Conservation (phyloP, 768 basidiomycete species). For the Guyanaporus albipodus region DNA sequence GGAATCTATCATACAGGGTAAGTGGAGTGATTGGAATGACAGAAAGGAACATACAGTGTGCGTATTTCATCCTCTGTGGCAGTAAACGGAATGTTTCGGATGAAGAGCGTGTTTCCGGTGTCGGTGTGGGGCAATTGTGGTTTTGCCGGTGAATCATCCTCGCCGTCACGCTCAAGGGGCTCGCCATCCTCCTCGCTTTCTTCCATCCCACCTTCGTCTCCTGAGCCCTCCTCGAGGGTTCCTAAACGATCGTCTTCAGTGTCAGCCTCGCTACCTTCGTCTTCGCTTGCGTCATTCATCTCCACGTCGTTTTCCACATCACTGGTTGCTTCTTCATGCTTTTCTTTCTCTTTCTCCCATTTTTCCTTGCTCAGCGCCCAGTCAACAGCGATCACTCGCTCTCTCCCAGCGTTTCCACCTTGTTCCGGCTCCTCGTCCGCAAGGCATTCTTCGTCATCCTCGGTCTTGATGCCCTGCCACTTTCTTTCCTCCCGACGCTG, state of each 20-base stretch:
- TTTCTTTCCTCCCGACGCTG: conserved; percentile 50
- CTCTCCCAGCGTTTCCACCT: conserved; percentile 36
- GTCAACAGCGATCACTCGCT: conserved; percentile 84
- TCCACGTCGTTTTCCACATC: conserved; percentile 33
- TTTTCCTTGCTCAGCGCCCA: conserved; percentile 94
- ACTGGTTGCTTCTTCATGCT: conserved; percentile 36
- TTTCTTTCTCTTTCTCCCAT: conserved; percentile 78
- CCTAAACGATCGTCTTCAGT: conserved; percentile 43
- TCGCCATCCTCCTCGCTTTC: conserved; percentile 25
- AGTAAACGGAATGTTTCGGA: conserved; percentile 89
- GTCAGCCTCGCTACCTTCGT: conserved; percentile 31
- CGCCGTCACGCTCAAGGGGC: conserved; percentile 3
- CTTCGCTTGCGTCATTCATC: conserved; percentile 15
- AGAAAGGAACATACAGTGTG: conserved; percentile 53
- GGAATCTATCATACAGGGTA: conserved; percentile 50
- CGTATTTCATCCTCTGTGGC: conserved; percentile 93
- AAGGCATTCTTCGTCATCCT: conserved; percentile 35
- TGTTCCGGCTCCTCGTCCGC: conserved; percentile 34
- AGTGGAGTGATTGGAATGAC: neutral
- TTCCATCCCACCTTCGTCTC: conserved; percentile 28
- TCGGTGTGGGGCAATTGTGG: conserved; percentile 79
- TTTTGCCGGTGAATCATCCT: conserved; percentile 47
- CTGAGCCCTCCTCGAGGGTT: conserved; percentile 35
- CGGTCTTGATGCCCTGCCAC: conserved; percentile 27
- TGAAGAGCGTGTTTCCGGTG: conserved; percentile 86